A percentile compares a stretch with the other conserved stretches of the same genome.
phyloP scores from a whole-genome alignment of 2,329 filamentous ascomycete genomes.

The Aspergillus latus region DNA sequence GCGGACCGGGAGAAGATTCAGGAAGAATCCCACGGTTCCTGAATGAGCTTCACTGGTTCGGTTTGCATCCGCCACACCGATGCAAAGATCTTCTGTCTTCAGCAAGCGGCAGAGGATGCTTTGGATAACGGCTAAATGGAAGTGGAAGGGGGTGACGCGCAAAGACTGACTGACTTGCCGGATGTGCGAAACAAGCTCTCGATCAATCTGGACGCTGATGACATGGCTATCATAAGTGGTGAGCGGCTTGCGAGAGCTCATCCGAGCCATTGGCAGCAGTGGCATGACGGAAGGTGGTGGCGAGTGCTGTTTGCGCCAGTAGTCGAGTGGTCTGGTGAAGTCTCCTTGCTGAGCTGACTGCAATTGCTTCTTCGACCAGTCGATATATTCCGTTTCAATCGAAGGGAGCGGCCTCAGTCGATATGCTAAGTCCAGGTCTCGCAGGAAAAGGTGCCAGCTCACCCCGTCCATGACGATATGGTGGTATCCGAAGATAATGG shows the following conservation, averaged over 20 bases:
- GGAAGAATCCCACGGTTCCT: conserved; percentile 8
- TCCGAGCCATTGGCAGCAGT: conserved; percentile 1
- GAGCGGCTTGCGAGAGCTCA: not conserved
- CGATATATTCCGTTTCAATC: not conserved
- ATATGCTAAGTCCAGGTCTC: conserved; percentile 3
- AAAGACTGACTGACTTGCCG: not conserved
- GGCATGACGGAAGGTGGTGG: conserved; percentile 1
- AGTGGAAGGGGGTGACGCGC: conserved; percentile 5
- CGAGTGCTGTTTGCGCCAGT: conserved; percentile 2
- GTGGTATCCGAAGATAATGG: conserved; percentile 13
- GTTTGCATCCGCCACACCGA: conserved; percentile 12
- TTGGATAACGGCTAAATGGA: conserved; percentile 8
- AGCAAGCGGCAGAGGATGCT: not conserved
- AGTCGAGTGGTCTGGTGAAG: not conserved
- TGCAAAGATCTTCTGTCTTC: not conserved
- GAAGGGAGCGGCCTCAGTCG: not conserved
- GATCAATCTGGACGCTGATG: not conserved
- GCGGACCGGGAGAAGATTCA: conserved; percentile 10
- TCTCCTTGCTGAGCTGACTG: not conserved
- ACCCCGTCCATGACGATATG: conserved; percentile 21
- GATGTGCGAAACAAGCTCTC: not conserved
- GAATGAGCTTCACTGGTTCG: not conserved
- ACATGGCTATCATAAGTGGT: not conserved
- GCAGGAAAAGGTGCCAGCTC: conserved; percentile 9
- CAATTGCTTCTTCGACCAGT: not conserved